These are phyloP conservation scores for Schizopora paradoxa DNA, from an alignment of 1,284 basidiomycete genomes.

Conservation along the genomic window DNA sequence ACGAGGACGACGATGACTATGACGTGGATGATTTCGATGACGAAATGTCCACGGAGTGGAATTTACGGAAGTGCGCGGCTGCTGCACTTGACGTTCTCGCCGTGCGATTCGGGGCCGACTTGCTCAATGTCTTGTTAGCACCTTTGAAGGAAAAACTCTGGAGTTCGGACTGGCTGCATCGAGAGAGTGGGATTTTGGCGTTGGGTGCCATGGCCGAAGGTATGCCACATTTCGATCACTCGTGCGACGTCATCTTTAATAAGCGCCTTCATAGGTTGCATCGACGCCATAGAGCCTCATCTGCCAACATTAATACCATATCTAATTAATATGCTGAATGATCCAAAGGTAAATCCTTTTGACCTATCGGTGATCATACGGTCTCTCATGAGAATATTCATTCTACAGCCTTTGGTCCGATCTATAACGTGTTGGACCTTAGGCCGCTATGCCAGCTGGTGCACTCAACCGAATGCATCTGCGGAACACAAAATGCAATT, in stretches of 20 bases:
- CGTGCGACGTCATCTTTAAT: slow-evolving; percentile 8
- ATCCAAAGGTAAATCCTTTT: slow-evolving; percentile 68
- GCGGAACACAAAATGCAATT: slow-evolving; percentile 85
- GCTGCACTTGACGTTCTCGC: slow-evolving; percentile 97
- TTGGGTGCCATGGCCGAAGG: slow-evolving; percentile 98
- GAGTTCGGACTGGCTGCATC: slow-evolving; percentile 89
- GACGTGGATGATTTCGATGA: slow-evolving; percentile 94
- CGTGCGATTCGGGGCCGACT: slow-evolving; percentile 82
- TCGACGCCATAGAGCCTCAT: slow-evolving; percentile 93
- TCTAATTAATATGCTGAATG: slow-evolving; percentile 84
- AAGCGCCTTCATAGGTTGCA: slow-evolving; percentile 66
- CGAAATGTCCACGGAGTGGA: slow-evolving; percentile 98
- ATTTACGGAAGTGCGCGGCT: slow-evolving; percentile 95
- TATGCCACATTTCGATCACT: slow-evolving; percentile 30
- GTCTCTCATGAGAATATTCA: too few relatives aligned
- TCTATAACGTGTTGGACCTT: slow-evolving; percentile 99
- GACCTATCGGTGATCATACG: too few relatives aligned
- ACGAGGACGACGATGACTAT: slow-evolving; percentile 81
- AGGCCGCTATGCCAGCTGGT: slow-evolving; percentile 98
- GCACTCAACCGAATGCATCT: slow-evolving; percentile 72
- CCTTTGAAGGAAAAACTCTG: slow-evolving; percentile 93
- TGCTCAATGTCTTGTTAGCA: slow-evolving; percentile 85
- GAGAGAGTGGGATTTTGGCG: slow-evolving; percentile 95
- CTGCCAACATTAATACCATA: slow-evolving; percentile 90
- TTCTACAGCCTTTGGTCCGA: slow-evolving; percentile 80